Conservation (phyloP, 345 rosid genomes). For the Jatropha curcas region DNA sequence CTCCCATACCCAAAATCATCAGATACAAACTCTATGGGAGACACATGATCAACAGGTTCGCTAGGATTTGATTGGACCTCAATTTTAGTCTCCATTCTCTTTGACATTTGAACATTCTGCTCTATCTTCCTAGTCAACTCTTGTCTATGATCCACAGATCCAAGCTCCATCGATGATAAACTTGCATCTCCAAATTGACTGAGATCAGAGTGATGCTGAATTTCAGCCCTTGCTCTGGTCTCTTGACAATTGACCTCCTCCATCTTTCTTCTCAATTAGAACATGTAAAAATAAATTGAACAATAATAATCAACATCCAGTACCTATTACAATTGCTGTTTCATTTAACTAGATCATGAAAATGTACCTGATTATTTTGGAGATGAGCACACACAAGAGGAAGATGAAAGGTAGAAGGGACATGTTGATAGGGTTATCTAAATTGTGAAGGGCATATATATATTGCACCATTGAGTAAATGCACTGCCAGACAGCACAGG, state of each 20-base stretch:
- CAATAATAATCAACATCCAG: background rate
- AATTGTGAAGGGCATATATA: background rate
- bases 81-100: background rate
- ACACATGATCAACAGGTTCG: background rate
- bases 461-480: background rate
- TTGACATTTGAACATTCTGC: background rate
- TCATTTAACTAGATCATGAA: background rate
- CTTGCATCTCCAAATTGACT: too few relatives aligned
- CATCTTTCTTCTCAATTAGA: background rate
- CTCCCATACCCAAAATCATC: background rate
- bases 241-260: background rate
- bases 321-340: background rate
- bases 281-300: background rate
- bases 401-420: conserved; percentile 4
- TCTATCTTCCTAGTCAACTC: background rate
- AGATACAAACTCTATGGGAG: background rate
- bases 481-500: conserved; percentile 9
- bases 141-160: too few relatives aligned
- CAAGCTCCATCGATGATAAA: too few relatives aligned
- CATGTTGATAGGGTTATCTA: conserved; percentile 8
- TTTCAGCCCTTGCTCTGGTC: background rate
- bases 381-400: background rate
- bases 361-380: background rate
- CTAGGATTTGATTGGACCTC: background rate
- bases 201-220: background rate